Conservation (phyloP, 345 rosid species). For the Zanthoxylum bungeanum region DNA sequence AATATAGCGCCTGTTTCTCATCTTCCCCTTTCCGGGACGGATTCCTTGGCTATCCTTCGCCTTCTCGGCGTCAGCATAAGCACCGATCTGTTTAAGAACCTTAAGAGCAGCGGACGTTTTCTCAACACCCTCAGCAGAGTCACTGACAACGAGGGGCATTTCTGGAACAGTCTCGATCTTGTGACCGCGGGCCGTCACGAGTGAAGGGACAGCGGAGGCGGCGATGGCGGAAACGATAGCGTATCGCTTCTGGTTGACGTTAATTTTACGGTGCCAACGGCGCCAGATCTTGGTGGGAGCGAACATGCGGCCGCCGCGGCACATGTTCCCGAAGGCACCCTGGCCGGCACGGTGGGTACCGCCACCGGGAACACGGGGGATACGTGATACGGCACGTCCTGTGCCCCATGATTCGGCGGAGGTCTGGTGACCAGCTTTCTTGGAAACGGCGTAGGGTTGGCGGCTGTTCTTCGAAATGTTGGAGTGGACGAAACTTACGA, state of each 20-base stretch:
- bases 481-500: conserved; percentile 66
- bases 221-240: conserved; percentile 93
- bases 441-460: conserved; percentile 95
- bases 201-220: conserved; percentile 78
- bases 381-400: conserved; percentile 98
- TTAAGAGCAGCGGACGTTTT: conserved; percentile 83
- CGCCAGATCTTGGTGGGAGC: conserved; percentile 99
- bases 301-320: conserved; percentile 99
- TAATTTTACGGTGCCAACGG: conserved; percentile 89
- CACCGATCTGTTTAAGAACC: conserved; percentile 82
- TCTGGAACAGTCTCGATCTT: conserved; percentile 79
- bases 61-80: conserved; percentile 78
- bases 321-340: conserved; percentile 99
- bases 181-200: conserved; percentile 97
- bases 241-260: conserved; percentile 81
- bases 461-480: conserved; percentile 83
- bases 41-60: conserved; percentile 85
- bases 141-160: conserved; percentile 78
- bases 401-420: conserved; percentile 99
- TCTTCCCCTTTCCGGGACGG: conserved; percentile 88
- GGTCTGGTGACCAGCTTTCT: conserved; percentile 93
- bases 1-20: conserved; percentile 83
- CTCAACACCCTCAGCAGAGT: conserved; percentile 67
- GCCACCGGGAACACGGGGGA: conserved; percentile 98
- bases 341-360: conserved; percentile 99